A percentile compares a stretch with the other conserved stretches of the same genome.
Conservation (phyloP, 305 asterid genomes). For the Lippia alba region DNA sequence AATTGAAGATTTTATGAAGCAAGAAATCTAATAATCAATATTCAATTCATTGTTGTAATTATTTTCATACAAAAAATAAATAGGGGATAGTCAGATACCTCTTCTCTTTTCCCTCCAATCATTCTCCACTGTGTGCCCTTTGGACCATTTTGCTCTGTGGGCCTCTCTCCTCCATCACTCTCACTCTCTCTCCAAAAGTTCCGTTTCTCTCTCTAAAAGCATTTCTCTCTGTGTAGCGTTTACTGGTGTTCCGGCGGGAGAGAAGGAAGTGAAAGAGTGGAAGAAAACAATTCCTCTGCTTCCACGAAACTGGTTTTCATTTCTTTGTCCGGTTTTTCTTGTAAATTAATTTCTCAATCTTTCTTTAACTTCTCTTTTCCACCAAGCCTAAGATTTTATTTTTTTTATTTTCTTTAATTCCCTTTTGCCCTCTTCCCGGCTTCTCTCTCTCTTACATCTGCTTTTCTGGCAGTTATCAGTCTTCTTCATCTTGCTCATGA, state of each 20-base stretch:
- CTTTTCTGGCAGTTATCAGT: conserved; percentile 43
- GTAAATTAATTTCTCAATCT: conserved; percentile 29
- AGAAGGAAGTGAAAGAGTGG: conserved; percentile 83
- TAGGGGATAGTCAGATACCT: conserved; percentile 27
- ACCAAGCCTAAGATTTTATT: conserved; percentile 31
- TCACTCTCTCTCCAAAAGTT: conserved; percentile 19
- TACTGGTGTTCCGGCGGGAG: conserved; percentile 71
- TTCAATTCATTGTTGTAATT: neutral
- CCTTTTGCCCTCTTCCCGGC: neutral
- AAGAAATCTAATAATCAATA: conserved; percentile 10
- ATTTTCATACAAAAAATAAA: neutral
- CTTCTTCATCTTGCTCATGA: conserved; percentile 42
- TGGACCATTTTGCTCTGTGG: conserved; percentile 55
- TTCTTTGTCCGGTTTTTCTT: conserved; percentile 17
- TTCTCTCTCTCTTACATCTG: conserved; percentile 21
- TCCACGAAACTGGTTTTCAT: conserved; percentile 61
- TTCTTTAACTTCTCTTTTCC: conserved; percentile 30
- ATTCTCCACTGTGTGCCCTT: conserved; percentile 55
- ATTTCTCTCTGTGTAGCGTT: conserved; percentile 13
- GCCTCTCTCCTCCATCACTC: conserved; percentile 29
- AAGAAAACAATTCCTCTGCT: conserved; percentile 77
- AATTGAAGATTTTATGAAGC: conserved; percentile 20
- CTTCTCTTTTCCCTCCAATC: conserved; percentile 61
- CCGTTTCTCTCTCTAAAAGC: conserved; percentile 30
- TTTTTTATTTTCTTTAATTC: neutral